phyloP scores from a whole-genome alignment of 352 stramenopile species.

The Aphanomyces astaci region DNA sequence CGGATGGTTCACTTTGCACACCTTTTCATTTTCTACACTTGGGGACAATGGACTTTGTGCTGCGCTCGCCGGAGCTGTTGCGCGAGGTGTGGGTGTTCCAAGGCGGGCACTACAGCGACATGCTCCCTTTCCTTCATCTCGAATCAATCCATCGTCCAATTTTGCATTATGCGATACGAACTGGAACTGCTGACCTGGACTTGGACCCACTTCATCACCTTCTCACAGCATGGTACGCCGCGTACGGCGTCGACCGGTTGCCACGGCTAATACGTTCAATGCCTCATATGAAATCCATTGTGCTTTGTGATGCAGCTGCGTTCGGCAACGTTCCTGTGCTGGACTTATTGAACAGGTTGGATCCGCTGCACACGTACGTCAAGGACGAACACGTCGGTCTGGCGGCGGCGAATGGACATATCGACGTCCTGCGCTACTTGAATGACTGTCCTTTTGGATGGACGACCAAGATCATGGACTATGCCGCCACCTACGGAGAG shows the following conservation, averaged over 20 bases:
- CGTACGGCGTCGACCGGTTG: background rate
- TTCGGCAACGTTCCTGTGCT: background rate
- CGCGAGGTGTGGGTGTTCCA: background rate
- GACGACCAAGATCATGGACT: background rate
- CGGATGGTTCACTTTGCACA: no score
- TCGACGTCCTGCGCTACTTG: background rate
- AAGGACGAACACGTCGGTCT: background rate
- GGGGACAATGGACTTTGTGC: no score
- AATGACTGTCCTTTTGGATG: background rate
- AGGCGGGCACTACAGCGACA: background rate
- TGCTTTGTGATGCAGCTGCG: background rate
- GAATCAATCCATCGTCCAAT: background rate
- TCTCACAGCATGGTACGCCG: background rate
- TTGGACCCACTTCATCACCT: background rate
- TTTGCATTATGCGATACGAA: background rate
- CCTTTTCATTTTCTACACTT: no score
- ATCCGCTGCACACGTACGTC: background rate
- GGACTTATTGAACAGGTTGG: background rate
- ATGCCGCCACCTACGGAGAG: background rate
- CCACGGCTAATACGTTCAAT: background rate
- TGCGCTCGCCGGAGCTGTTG: background rate
- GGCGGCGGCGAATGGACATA: background rate
- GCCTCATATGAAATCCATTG: background rate
- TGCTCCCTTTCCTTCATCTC: background rate
- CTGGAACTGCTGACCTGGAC: background rate